Conservation (phyloP, 768 basidiomycete species). For the Candolleomyces eurysporus region DNA sequence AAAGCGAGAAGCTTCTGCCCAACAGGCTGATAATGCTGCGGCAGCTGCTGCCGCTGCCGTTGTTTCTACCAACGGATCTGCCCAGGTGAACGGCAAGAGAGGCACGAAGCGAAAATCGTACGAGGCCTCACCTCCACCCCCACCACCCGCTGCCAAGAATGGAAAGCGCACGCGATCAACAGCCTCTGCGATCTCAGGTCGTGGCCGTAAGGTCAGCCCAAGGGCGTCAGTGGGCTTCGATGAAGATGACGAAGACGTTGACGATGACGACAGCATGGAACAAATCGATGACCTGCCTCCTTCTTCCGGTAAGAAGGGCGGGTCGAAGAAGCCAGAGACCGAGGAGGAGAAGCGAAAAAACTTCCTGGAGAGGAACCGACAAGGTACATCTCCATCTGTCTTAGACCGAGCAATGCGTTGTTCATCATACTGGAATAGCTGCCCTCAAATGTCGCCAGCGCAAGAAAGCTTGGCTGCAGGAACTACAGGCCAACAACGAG, state of each 20-base stretch:
- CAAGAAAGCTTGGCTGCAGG: constrained; percentile 96
- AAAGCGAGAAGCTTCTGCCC: constrained; percentile 82
- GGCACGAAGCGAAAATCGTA: constrained; percentile 72
- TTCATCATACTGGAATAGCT: constrained; percentile 45
- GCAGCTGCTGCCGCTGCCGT: constrained; percentile 13
- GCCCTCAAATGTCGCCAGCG: constrained; percentile 98
- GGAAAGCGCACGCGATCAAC: constrained; percentile 40
- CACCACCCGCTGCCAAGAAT: constrained; percentile 20
- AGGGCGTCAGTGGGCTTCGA: constrained; percentile 32
- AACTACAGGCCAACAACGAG: constrained; percentile 93
- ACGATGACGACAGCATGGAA: constrained; percentile 36
- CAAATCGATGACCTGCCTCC: constrained; percentile 33
- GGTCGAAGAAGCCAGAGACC: constrained; percentile 80
- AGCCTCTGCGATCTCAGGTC: constrained; percentile 11
- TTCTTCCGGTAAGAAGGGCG: constrained; percentile 19
- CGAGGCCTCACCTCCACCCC: constrained; percentile 38
- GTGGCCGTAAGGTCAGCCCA: constrained; percentile 31
- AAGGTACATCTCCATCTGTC: constrained; percentile 57
- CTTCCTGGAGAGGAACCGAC: constrained; percentile 95
- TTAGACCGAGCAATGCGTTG: not conserved
- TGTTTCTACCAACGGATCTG: constrained; percentile 29
- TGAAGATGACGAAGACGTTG: constrained; percentile 37
- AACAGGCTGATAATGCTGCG: constrained; percentile 47
- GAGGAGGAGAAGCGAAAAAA: constrained; percentile 98
- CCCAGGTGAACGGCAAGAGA: constrained; percentile 43